Base-by-base conservation (phyloP, 805 yeast genomes). In the Blastobotrys americana region DNA sequence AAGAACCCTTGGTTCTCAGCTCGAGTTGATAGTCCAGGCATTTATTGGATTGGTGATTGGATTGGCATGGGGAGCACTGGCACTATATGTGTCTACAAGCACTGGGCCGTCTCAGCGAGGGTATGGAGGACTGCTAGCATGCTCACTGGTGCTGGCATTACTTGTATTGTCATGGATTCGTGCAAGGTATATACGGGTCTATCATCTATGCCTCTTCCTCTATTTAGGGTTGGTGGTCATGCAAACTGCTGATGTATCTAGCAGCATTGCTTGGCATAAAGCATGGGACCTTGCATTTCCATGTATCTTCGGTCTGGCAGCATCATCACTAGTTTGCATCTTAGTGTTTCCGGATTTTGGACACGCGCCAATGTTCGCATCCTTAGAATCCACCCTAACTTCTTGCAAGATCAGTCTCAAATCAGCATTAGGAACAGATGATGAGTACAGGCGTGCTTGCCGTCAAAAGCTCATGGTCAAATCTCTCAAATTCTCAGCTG, bases 111-210 rank as follows among this genome's bases (percentile, higher is more conserved):
- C 72, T 0, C 58, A 68, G 17, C 51, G 59, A 6, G 70, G 70
- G 31, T 73, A 66, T 49, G 77, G 77, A 34, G 77, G 75, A 18
- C 60, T 74, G 3, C 51, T 72, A 9, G 72, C 73, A 15, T 59
- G 66, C 0, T 70, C 75, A 35, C 46, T 72, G 18, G 51, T 68
- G 8, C 20, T 72, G 15, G 70, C 72, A 0, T 40, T 72, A 1
- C 52, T 68, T 33, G 33, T 65, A 10, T 55, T 69, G 35, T 61
- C 67, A 3, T 72, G 75, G 74, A 35, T 73, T 8, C 62, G 66
- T 39, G 67, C 73, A 2, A 58, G 60, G 18, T 71, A 56, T 45
- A 64, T 65, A 37, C 60, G 78, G 43, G 55, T 67, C 8, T 60
- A 69, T 42, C 72, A 73, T 45, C 45, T 66, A 42, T 18, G 21